Conservation (phyloP, 139 green algal species). For the Closterium sp. region DNA sequence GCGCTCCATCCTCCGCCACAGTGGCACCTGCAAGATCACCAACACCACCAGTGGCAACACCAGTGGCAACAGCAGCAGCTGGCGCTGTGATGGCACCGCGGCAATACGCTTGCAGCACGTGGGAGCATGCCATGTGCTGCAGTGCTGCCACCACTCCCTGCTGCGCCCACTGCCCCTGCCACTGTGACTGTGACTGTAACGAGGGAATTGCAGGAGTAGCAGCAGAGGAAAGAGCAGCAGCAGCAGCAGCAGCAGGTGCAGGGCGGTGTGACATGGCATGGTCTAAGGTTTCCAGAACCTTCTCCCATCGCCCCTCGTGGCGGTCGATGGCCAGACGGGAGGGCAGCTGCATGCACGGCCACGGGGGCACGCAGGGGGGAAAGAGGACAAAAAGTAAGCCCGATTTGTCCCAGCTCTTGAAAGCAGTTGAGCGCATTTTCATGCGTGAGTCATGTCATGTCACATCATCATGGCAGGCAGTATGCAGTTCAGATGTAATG, state of each 20-base stretch:
- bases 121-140: conserved; percentile 61
- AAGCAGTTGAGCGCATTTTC: too few relatives aligned
- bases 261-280: neutral
- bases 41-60: too few relatives aligned
- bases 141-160: conserved; percentile 49
- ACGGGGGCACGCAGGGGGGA: neutral
- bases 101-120: conserved; percentile 51
- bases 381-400: neutral
- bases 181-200: neutral
- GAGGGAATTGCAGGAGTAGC: neutral
- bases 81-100: conserved; percentile 18
- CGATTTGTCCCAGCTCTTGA: too few relatives aligned
- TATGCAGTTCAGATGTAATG: too few relatives aligned
- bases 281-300: conserved; percentile 61
- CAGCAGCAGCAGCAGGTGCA: neutral
- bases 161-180: neutral
- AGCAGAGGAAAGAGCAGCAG: conserved; percentile 20
- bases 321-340: conserved; percentile 61
- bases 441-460: too few relatives aligned
- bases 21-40: neutral
- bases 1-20: neutral
- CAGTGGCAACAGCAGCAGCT: too few relatives aligned
- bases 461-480: too few relatives aligned
- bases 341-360: conserved; percentile 17
- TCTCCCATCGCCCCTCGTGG: conserved; percentile 67